Evolutionary conservation across 768 basidiomycete species (phyloP).

Genomic region (Serendipita sp.): DNA sequence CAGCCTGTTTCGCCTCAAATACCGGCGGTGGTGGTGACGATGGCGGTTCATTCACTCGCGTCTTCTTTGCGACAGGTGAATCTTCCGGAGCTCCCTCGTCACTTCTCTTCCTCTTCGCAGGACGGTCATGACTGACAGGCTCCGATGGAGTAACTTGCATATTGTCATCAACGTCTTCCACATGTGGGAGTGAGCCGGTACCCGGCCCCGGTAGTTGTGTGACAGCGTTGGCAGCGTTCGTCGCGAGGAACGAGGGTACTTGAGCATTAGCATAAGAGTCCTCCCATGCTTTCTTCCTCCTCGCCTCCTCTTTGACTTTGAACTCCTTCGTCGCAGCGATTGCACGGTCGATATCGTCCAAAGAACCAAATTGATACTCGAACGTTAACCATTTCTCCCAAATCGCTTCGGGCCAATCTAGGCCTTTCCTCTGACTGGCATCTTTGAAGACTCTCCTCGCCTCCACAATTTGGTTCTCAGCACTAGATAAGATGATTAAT

Average conservation of each 20-base stretch:
- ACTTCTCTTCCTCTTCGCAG: constrained; percentile 13
- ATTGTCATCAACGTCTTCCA: neutral
- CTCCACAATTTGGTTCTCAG: constrained; percentile 24
- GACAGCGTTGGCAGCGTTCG: neutral
- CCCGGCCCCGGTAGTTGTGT: neutral
- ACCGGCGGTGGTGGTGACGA: neutral
- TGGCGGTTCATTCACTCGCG: neutral
- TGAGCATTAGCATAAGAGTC: neutral
- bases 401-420: constrained; percentile 92
- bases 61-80: neutral
- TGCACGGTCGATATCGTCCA: constrained; percentile 43
- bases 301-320: neutral
- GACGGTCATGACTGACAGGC: neutral
- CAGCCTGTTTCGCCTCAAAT: no score
- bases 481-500: constrained; percentile 32
- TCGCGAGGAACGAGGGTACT: constrained; percentile 4
- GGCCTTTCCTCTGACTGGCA: constrained; percentile 40
- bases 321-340: neutral
- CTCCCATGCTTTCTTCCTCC: neutral
- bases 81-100: constrained; percentile 12
- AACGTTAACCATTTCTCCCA: constrained; percentile 87
- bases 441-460: constrained; percentile 54
- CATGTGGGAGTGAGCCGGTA: neutral
- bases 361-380: constrained; percentile 65
- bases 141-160: neutral